Conservation (phyloP, 2,329 filamentous ascomycete species). For the Emericellopsis cladophorae region DNA sequence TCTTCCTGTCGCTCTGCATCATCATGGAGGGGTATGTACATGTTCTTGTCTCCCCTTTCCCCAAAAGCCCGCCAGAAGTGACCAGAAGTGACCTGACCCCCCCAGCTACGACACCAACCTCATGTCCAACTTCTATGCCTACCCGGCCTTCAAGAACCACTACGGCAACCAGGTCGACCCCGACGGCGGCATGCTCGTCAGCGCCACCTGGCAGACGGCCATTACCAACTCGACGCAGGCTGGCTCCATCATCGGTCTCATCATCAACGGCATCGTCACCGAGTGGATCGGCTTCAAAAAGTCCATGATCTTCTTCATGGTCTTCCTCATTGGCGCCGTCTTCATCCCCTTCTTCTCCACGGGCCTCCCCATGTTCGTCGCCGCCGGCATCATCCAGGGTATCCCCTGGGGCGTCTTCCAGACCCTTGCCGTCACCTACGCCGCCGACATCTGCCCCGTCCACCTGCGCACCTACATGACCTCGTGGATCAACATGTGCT, state of each 20-base stretch:
- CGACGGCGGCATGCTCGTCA: slow-evolving; percentile 28
- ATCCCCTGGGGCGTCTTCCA: slow-evolving; percentile 33
- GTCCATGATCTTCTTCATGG: slow-evolving; percentile 30
- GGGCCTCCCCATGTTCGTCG: slow-evolving; percentile 24
- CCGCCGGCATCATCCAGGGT: slow-evolving; percentile 31
- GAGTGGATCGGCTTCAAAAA: slow-evolving; percentile 33
- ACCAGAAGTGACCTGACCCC: too few species aligned
- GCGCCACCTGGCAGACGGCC: slow-evolving; percentile 38
- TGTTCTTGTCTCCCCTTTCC: too few species aligned
- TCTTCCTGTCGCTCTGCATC: slow-evolving; percentile 22
- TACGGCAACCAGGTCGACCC: slow-evolving; percentile 25
- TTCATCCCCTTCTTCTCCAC: slow-evolving; percentile 35
- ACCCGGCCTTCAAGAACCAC: slow-evolving; percentile 21
- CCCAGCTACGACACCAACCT: slow-evolving; percentile 22
- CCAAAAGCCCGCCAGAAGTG: too few species aligned
- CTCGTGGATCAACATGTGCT: slow-evolving; percentile 19
- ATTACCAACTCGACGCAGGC: slow-evolving; percentile 32
- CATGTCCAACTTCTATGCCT: slow-evolving; percentile 26
- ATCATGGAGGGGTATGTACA: slow-evolving; percentile 19
- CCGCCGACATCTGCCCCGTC: slow-evolving; percentile 30
- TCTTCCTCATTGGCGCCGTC: slow-evolving; percentile 26
- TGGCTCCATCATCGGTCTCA: slow-evolving; percentile 37
- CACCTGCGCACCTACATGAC: slow-evolving; percentile 35
- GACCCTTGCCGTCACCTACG: slow-evolving; percentile 33
- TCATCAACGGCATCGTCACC: slow-evolving; percentile 32